Percentiles rank a stretch among this genome's conserved stretches.
phyloP scores from a whole-genome alignment of 805 yeast genomes.

The Sugiyamaella smithiae region DNA sequence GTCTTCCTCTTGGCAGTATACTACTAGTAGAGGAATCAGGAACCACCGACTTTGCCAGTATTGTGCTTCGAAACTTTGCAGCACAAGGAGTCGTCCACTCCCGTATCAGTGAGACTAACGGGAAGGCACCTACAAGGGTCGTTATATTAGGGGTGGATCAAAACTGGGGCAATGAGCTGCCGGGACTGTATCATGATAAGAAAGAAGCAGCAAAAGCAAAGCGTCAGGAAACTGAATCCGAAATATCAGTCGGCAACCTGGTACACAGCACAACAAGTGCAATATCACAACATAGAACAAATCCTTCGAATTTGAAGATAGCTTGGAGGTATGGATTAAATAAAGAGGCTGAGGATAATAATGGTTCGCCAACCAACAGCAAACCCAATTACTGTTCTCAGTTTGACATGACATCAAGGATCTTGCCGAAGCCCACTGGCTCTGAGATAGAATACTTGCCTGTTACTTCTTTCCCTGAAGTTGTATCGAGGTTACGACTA shows the following conservation, averaged over 20 bases:
- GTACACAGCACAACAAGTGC: constrained; percentile 25
- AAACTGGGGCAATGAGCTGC: constrained; percentile 65
- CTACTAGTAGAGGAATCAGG: constrained; percentile 78
- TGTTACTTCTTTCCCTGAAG: not conserved
- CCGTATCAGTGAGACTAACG: constrained; percentile 33
- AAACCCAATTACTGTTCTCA: constrained; percentile 58
- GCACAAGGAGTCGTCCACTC: constrained; percentile 74
- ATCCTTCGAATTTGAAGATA: constrained; percentile 55
- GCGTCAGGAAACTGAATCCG: constrained; percentile 41
- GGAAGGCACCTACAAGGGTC: constrained; percentile 47
- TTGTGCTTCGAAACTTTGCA: constrained; percentile 64
- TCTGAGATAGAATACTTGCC: constrained; percentile 46
- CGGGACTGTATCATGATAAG: constrained; percentile 69
- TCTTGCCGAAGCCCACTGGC: constrained; percentile 63
- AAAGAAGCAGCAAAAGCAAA: constrained; percentile 36
- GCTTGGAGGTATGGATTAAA: constrained; percentile 87
- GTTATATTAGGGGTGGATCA: constrained; percentile 59
- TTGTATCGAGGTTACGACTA: not conserved
- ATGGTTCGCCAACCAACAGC: constrained; percentile 19
- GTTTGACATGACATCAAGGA: constrained; percentile 72
- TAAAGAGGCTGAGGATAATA: constrained; percentile 23
- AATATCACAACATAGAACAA: not conserved
- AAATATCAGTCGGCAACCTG: constrained; percentile 66
- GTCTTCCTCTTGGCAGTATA: constrained; percentile 75
- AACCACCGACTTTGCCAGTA: constrained; percentile 80